Base-by-base conservation (phyloP, 225 moss, liverwort and hornwort species). In the Thuidium tamariscinum region DNA sequence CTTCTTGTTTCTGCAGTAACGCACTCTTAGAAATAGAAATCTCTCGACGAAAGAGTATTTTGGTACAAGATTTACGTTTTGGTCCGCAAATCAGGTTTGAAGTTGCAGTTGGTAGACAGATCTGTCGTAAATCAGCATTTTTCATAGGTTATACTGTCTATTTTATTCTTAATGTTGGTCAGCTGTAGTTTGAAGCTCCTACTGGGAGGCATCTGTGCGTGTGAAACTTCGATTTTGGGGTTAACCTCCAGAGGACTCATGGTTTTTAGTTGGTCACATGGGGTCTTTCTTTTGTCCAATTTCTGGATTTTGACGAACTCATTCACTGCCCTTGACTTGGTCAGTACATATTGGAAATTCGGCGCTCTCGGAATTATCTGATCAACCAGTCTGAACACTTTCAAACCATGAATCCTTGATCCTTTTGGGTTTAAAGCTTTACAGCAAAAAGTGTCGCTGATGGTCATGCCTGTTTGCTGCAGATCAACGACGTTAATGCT, bases 401-500 rank as follows among this genome's bases (percentile, higher is more conserved):
- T 54, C 68, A 30, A 82, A 32, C 57, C 44, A 71, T 51, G 74
- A 61, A 84, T 60, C 17, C 46, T 73, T 18, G 46, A n/a, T 71
- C 46, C 26, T 72, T 72, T 15, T 5, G 21, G 10, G 34, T 29
- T 37, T 21, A 19, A 57, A 25, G 25, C 32, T 16, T 51, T 16
- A n/a, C 51, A 36, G 3, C 36, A 12, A 20, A 25, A 34, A 64
- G 51, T 37, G 39, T 59, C 60, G n/a, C 64, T 85, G 59, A 68
- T 61, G 60, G 30, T 57, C 46, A 41, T 69, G 22, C 37, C 48
- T 65, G 20, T 79, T 54, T 75, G 68, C 62, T 78, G 79, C 73
- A 85, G 87, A 87, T 36, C 76, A 60, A 25, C 68, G 18, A 81
- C 86, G 83, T 91, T 88, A 39, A 89, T 89, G 88, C 91, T 86